Percentiles rank a stretch among this genome's conserved stretches.
Evolutionary conservation across 805 yeast genomes (phyloP).

Genomic region (Debaryomyces castellii): DNA sequence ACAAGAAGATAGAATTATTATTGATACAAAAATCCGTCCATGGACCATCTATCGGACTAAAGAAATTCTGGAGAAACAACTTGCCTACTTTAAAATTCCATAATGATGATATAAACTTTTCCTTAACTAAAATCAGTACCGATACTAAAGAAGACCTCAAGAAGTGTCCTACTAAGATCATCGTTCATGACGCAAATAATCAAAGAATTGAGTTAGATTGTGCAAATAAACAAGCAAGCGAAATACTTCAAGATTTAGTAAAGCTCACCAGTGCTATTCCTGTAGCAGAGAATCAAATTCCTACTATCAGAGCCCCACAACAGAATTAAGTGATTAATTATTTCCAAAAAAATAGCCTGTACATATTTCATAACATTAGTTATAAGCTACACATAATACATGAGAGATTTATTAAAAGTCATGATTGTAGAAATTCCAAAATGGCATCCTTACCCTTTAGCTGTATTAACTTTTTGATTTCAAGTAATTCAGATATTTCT

Average conservation of each 20-base stretch:
- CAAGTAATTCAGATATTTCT: slow-evolving; percentile 52
- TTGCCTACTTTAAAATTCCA: slow-evolving; percentile 80
- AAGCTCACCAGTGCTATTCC: slow-evolving; percentile 49
- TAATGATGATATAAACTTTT: slow-evolving; percentile 68
- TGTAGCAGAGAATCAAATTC: slow-evolving; percentile 49
- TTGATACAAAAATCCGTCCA: slow-evolving; percentile 44
- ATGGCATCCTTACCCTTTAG: slow-evolving; percentile 69
- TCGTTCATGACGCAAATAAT: slow-evolving; percentile 39
- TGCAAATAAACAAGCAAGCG: slow-evolving; percentile 45
- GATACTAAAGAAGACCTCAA: slow-evolving; percentile 40
- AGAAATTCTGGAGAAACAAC: slow-evolving; percentile 71
- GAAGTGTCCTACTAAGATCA: slow-evolving; percentile 47
- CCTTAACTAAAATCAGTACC: slow-evolving; percentile 54
- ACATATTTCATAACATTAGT: slow-evolving; percentile 4
- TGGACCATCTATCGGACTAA: slow-evolving; percentile 64
- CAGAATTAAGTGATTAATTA: background rate
- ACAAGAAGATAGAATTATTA: slow-evolving; percentile 47
- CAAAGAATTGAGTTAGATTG: slow-evolving; percentile 49
- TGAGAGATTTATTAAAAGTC: slow-evolving; percentile 14
- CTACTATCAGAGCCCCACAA: slow-evolving; percentile 14
- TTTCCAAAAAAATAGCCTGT: slow-evolving; percentile 1
- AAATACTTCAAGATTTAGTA: slow-evolving; percentile 59
- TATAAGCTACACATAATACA: slow-evolving; percentile 17
- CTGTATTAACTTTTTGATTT: slow-evolving; percentile 61
- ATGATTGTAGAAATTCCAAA: slow-evolving; percentile 51